These are phyloP conservation scores for Diaporthe aspalathi DNA, from an alignment of 2,329 filamentous ascomycete species.

Conservation along the genomic window DNA sequence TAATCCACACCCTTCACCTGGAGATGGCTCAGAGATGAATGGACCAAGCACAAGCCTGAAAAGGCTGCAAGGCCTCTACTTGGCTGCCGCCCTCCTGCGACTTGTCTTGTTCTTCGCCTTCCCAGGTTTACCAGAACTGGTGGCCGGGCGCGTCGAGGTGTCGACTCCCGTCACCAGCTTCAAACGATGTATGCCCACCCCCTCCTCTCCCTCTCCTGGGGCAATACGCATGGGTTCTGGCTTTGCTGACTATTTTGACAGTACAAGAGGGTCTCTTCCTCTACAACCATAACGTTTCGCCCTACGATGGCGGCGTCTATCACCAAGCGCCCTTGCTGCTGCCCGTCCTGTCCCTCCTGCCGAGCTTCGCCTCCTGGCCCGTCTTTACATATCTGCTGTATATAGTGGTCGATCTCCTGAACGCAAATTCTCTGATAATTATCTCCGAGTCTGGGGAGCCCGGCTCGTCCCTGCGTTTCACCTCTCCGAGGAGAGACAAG, in stretches of 20 bases:
- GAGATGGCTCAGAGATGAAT: slow-evolving; percentile 47
- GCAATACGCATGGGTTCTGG: neutral
- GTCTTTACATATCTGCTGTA: slow-evolving; percentile 85
- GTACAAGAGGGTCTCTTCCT: slow-evolving; percentile 97
- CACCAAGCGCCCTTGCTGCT: slow-evolving; percentile 89
- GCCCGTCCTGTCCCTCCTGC: slow-evolving; percentile 89
- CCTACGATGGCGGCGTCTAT: slow-evolving; percentile 92
- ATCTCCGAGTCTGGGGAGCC: slow-evolving; percentile 88
- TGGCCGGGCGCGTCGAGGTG: slow-evolving; percentile 93
- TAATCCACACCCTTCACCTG: slow-evolving; percentile 31
- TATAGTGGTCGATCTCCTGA: slow-evolving; percentile 82
- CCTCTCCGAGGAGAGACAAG: slow-evolving; percentile 80
- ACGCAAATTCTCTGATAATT: slow-evolving; percentile 79
- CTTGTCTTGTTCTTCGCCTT: slow-evolving; percentile 84
- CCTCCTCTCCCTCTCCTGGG: neutral
- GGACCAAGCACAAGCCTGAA: slow-evolving; percentile 53
- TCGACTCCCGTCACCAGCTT: slow-evolving; percentile 98
- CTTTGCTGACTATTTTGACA: slow-evolving; percentile 49
- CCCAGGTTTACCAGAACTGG: slow-evolving; percentile 83
- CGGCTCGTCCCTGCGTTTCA: slow-evolving; percentile 77
- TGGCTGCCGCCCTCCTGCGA: slow-evolving; percentile 80
- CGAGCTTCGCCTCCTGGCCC: slow-evolving; percentile 73
- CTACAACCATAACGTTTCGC: slow-evolving; percentile 95
- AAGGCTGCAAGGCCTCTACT: slow-evolving; percentile 75
- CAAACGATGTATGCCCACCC: slow-evolving; percentile 88